These are phyloP conservation scores for Sporothrix inflata DNA, from an alignment of 2,329 filamentous ascomycete species.

Conservation along the genomic window DNA sequence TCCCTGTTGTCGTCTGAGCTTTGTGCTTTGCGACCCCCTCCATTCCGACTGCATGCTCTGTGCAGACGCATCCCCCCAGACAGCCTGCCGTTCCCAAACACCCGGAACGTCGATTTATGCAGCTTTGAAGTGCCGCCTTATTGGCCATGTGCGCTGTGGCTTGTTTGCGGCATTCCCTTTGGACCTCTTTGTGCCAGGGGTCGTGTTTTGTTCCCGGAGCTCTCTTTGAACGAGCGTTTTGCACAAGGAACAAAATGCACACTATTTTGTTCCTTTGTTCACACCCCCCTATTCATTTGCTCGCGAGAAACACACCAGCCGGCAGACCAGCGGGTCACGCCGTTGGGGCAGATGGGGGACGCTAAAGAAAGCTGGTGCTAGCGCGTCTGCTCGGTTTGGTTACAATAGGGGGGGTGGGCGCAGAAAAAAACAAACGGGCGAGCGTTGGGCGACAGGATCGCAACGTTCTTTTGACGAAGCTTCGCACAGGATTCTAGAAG, in stretches of 20 bases:
- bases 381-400: slow-evolving; percentile 12
- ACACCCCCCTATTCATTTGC: background rate
- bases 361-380: slow-evolving; percentile 24
- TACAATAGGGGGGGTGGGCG: slow-evolving; percentile 8
- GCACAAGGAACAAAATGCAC: background rate
- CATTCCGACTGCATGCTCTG: slow-evolving; percentile 3
- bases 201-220: background rate
- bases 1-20: background rate
- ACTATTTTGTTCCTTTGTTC: background rate
- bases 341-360: slow-evolving; percentile 17
- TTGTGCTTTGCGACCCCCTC: background rate
- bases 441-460: background rate
- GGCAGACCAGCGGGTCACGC: slow-evolving; percentile 23
- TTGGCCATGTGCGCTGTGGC: background rate
- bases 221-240: background rate
- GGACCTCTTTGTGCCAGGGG: background rate
- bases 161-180: background rate
- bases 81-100: slow-evolving; percentile 8
- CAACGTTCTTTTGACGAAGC: background rate
- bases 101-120: background rate
- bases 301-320: background rate
- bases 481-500: background rate
- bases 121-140: background rate
- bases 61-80: background rate
- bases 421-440: background rate